Evolutionary conservation across 805 yeast genomes (phyloP), one percentile per base, ranked within the genome.

Genomic region (Metschnikowia lochheadii): DNA sequence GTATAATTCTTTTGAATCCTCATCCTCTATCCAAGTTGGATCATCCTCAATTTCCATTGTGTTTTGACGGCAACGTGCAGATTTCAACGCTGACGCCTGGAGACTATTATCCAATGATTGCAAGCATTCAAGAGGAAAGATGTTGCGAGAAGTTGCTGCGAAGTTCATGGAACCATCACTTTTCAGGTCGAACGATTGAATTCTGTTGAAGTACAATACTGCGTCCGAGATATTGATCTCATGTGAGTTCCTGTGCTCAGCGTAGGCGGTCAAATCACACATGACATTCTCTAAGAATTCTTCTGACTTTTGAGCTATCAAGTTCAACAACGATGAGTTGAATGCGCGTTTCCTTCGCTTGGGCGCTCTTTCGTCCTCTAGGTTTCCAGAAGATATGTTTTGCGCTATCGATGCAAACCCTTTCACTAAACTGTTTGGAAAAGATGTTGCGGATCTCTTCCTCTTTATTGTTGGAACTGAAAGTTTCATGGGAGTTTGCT

Each of bases 41-140:
- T 14, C 31, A 15, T 33, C 31, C 5, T 42, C 45, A 15, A 8
- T 11, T n/a, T 20, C 20, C 18, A 15, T 20, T 6, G 31, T 20
- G 10, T n/a, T 21, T 32, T 20, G 11, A 13, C 15, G 38, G n/a
- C n/a, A 11, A 5, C 38, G 38, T 3, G 38, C 32, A 33, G 21
- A 7, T 20, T 42, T 33, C 33, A 42, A n/a, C n/a, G 48, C 50
- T 13, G 48, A 37, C 38, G 44, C 55, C 41, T 53, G 58, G 6
- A 70, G 56, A 40, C 62, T 65, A 44, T 66, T 66, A 49, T 71
- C 69, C 32, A 73, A 57, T 0, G 66, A 58, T 39, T 70, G 58
- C 34, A 73, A 57, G 35, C 55, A 47, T 48, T 73, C 78, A 17
- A 72, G 60, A 0, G 78, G 78, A 32, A 73, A 57, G 31, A 65